phyloP scores from a whole-genome alignment of 257 asterid species.

The Solanum chmielewskii region DNA sequence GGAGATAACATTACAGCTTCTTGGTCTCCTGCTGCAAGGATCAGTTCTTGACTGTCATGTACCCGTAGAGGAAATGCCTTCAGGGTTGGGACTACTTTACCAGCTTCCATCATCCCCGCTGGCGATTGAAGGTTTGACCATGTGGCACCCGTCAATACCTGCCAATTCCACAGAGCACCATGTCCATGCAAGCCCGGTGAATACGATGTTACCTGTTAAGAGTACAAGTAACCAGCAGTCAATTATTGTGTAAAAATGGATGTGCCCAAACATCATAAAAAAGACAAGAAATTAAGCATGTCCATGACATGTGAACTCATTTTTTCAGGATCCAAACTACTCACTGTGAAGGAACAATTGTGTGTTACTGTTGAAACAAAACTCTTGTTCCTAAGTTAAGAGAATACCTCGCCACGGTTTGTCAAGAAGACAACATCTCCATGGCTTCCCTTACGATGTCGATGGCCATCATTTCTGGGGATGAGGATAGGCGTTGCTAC shows the following conservation, averaged over 20 bases:
- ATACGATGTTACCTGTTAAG: slow-evolving; percentile 79
- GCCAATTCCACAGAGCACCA: slow-evolving; percentile 92
- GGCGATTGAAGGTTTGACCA: slow-evolving; percentile 97
- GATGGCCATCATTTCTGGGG: slow-evolving; percentile 78
- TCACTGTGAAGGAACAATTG: not conserved
- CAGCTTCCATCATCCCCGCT: slow-evolving; percentile 62
- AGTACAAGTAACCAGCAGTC: not conserved
- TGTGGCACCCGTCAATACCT: slow-evolving; percentile 71
- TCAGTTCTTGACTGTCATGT: slow-evolving; percentile 62
- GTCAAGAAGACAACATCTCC: slow-evolving; percentile 91
- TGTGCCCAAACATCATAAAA: not conserved
- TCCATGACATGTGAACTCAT: not conserved
- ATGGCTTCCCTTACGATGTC: slow-evolving; percentile 84
- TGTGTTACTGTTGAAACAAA: not conserved
- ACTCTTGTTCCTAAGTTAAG: not conserved
- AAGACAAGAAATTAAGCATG: not conserved
- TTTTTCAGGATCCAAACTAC: not conserved
- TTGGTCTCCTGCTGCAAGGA: slow-evolving; percentile 95
- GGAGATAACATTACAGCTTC: slow-evolving; percentile 81
- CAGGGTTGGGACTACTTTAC: slow-evolving; percentile 65
- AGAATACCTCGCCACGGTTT: slow-evolving; percentile 90
- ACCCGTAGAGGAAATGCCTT: slow-evolving; percentile 60
- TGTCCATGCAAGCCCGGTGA: slow-evolving; percentile 90
- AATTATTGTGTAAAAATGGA: not conserved
- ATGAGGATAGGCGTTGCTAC: slow-evolving; percentile 91